Evolutionary conservation across 345 rosid species (phyloP), one percentile per base, ranked within the genome.

Genomic region (Viola odorata): DNA sequence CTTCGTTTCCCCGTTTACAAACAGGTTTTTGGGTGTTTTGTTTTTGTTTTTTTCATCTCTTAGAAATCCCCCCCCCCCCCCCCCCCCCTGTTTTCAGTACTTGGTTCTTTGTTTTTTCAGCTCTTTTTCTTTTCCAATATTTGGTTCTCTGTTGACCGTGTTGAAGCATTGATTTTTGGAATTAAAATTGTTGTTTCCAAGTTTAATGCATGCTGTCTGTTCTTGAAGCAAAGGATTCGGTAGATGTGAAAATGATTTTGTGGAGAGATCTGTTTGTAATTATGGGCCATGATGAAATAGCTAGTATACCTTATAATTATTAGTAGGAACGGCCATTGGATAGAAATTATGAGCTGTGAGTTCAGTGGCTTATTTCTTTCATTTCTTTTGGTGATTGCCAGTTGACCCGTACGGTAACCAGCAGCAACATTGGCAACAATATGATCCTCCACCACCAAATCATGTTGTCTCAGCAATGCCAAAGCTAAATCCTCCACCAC

Each of bases 381-480:
- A 41, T 38, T 41, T 57, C 36, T 44, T 15, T 69, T 57, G 54
- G 8, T 68, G 12, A 60, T 59, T 73, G 41, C 23, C 79, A 88
- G 96, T 57, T 76, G 88, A 52, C 42, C 66, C 48, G 13, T 61
- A 61, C 15, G 72, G 81, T 47, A 84, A 82, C 41, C 85, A 65
- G 0, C 94, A 80, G 41, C 86, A 76, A 36, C 65, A 81, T 6
- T 77, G 91, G 95, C 91, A 87, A 51, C 90, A 82, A 39, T 79
- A 80, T 75, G 70, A 70, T 57, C 81, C 81, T 2, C 56, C 65
- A 6, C 86, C 80, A n/a, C 69, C 81, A 0, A 78, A 77, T 57
- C 80, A 61, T 12, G 75, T 57, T 3, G 37, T 45, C 37, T 15
- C 62, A 9, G 54, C 53, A 12, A 41, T 58, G 42, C 60, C 67